Evolutionary conservation across 2,329 filamentous ascomycete species (phyloP).

Genomic region (Epichloe uncinata): DNA sequence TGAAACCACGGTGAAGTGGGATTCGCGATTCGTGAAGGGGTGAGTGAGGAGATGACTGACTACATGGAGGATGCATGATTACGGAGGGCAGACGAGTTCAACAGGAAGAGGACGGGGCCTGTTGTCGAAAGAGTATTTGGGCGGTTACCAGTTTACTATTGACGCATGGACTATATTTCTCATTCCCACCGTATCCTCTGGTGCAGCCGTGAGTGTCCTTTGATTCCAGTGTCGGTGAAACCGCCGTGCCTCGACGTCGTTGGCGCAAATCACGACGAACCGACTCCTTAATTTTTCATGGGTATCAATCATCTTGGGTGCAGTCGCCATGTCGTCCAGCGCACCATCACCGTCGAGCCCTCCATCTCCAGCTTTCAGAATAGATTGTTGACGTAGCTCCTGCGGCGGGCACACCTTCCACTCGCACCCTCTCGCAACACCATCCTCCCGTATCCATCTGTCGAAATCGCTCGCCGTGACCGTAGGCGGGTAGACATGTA

Average conservation of each 20-base stretch:
- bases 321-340: background rate
- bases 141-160: conserved; percentile 20
- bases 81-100: background rate
- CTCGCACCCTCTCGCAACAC: conserved; percentile 17
- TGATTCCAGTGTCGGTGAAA: conserved; percentile 30
- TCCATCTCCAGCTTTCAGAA: background rate
- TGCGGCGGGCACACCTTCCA: conserved; percentile 13
- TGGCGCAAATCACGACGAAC: conserved; percentile 21
- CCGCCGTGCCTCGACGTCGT: conserved; percentile 21
- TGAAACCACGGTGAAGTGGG: background rate
- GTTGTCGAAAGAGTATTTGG: conserved; percentile 1
- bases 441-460: conserved; percentile 28
- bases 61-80: background rate
- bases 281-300: conserved; percentile 12
- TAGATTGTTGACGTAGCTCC: conserved; percentile 3
- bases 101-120: background rate
- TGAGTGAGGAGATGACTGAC: background rate
- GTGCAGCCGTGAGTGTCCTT: conserved; percentile 14
- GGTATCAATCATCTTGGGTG: conserved; percentile 8
- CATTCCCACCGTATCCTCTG: conserved; percentile 1
- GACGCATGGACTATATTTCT: conserved; percentile 17
- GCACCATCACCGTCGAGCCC: conserved; percentile 7
- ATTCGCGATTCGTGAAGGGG: background rate
- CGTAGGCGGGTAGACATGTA: conserved; percentile 16
- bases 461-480: conserved; percentile 22